These are phyloP conservation scores for Danielozyma ontarioensis DNA, from an alignment of 805 yeast species.

Conservation along the genomic window DNA sequence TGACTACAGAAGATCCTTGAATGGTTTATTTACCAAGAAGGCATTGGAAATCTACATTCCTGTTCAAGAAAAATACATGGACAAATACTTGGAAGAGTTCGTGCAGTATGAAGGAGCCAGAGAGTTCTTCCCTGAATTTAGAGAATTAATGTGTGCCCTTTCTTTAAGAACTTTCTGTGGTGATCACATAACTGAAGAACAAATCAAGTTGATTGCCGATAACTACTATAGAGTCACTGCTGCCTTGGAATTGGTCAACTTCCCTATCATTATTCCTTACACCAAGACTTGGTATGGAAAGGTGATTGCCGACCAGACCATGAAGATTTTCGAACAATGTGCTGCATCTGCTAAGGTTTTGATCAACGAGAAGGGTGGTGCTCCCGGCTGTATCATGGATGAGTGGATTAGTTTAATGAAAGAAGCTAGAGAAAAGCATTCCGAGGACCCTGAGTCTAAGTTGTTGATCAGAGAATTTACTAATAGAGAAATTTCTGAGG, in stretches of 20 bases:
- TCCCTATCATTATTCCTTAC: conserved; percentile 93
- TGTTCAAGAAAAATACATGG: conserved; percentile 78
- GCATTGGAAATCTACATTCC: conserved; percentile 86
- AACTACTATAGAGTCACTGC: conserved; percentile 90
- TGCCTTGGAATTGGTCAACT: conserved; percentile 94
- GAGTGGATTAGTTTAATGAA: conserved; percentile 89
- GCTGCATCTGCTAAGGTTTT: conserved; percentile 82
- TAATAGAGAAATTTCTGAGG: conserved; percentile 91
- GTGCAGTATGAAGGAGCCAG: conserved; percentile 59
- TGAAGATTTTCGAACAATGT: conserved; percentile 85
- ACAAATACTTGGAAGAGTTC: conserved; percentile 68
- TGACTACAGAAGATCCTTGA: conserved; percentile 87
- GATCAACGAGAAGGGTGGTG: conserved; percentile 65
- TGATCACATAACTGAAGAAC: conserved; percentile 86
- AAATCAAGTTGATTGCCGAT: conserved; percentile 83
- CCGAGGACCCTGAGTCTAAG: conserved; percentile 48
- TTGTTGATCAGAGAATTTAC: conserved; percentile 74
- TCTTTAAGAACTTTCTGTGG: conserved; percentile 95
- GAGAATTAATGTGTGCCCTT: conserved; percentile 94
- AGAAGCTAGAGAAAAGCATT: conserved; percentile 54
- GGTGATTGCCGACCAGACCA: conserved; percentile 86
- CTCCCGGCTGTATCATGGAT: conserved; percentile 87
- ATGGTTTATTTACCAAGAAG: conserved; percentile 79
- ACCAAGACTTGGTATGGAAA: conserved; percentile 98
- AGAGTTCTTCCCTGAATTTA: conserved; percentile 85